Evolutionary conservation across 768 basidiomycete genomes (phyloP).

Genomic region (Chalciporus chontae): DNA sequence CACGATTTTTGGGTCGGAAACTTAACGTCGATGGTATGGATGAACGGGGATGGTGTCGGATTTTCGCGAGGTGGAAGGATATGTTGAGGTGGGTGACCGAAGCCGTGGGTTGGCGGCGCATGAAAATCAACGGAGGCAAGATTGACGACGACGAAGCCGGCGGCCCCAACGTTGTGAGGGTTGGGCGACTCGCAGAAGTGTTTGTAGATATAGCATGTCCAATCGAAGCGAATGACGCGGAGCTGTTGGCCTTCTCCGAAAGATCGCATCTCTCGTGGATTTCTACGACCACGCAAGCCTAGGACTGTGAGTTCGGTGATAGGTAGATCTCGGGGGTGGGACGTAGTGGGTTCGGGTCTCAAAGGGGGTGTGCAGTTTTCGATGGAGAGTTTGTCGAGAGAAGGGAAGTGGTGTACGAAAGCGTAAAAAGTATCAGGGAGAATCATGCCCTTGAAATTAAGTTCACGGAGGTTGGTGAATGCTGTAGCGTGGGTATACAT

Average conservation of each 20-base stretch:
- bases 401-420: slow-evolving; percentile 35
- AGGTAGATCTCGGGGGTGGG: slow-evolving; percentile 36
- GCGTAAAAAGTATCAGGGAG: slow-evolving; percentile 35
- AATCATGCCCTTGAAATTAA: slow-evolving; percentile 36
- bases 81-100: neutral
- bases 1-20: slow-evolving; percentile 30
- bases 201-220: slow-evolving; percentile 38
- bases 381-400: slow-evolving; percentile 37
- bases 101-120: slow-evolving; percentile 3
- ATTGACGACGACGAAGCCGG: slow-evolving; percentile 8
- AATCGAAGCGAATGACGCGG: slow-evolving; percentile 42
- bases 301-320: slow-evolving; percentile 42
- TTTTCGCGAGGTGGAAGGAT: slow-evolving; percentile 6
- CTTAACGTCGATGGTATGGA: slow-evolving; percentile 29
- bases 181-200: slow-evolving; percentile 14
- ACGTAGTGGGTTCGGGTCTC: slow-evolving; percentile 12
- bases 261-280: slow-evolving; percentile 24
- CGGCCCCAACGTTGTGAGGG: slow-evolving; percentile 12
- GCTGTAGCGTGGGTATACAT: slow-evolving; percentile 17
- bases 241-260: slow-evolving; percentile 37
- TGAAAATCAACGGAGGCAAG: slow-evolving; percentile 7
- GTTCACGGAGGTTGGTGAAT: slow-evolving; percentile 36
- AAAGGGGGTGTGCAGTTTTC: slow-evolving; percentile 36
- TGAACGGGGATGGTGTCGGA: slow-evolving; percentile 20
- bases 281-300: slow-evolving; percentile 31